A percentile compares a stretch with the other conserved stretches of the same genome.
Conservation (phyloP, 225 moss, liverwort and hornwort species). For the Pseudoscleropodium purum region DNA sequence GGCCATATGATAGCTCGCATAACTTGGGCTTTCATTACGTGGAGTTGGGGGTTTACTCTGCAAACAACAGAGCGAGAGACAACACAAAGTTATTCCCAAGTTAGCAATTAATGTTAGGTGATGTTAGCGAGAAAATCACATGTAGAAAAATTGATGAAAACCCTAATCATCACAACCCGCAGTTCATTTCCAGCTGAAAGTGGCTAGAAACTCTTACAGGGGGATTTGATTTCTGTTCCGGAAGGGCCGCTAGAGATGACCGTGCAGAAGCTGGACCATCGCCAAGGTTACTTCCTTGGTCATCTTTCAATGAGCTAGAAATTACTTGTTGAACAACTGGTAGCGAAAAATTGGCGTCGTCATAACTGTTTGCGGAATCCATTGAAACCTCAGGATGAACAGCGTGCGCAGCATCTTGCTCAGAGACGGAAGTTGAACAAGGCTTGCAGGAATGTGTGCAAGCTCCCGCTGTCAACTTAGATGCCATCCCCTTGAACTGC, state of each 20-base stretch:
- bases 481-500: slow-evolving; percentile 53
- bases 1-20: slow-evolving; percentile 36
- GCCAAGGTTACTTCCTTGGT: slow-evolving; percentile 12
- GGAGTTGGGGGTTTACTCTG: slow-evolving; percentile 23
- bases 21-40: slow-evolving; percentile 14
- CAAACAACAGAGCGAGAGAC: background rate
- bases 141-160: background rate
- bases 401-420: slow-evolving; percentile 27
- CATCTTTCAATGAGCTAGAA: slow-evolving; percentile 13
- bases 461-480: slow-evolving; percentile 30
- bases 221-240: slow-evolving; percentile 8
- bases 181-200: background rate
- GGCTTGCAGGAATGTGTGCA: slow-evolving; percentile 45
- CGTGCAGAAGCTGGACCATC: slow-evolving; percentile 19
- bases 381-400: slow-evolving; percentile 24
- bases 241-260: slow-evolving; percentile 3
- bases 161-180: background rate
- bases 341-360: slow-evolving; percentile 5
- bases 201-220: background rate
- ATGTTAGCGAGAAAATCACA: background rate
- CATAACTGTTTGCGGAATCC: slow-evolving; percentile 5
- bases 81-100: background rate
- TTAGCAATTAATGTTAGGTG: background rate
- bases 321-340: background rate
- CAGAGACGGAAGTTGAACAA: slow-evolving; percentile 30